Base-by-base conservation (phyloP, 2,329 filamentous ascomycete species). In the Alternaria sp. region DNA sequence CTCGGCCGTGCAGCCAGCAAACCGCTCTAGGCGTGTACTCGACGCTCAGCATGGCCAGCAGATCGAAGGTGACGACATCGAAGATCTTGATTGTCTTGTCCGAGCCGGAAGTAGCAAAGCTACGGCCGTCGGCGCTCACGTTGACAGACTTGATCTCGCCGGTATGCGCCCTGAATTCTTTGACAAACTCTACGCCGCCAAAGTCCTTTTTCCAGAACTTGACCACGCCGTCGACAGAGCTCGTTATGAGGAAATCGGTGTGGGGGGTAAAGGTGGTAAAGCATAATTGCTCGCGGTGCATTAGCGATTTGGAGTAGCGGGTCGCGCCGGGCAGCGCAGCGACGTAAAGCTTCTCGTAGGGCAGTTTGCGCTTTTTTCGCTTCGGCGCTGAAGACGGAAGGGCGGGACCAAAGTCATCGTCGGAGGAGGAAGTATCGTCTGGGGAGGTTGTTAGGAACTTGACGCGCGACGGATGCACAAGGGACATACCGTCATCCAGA, bases 181-280 rank as follows among this genome's bases (percentile, higher is more conserved):
- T 99, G 57, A 98, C 95, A 76, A 99, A 99, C 82, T 99, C 96
- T 62, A 99, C 92, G 1, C 93, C 93, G 32, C 92, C 90, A 2
- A 89, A 90, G 67, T 92, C 88, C 83, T 99, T 99, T 83, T 99
- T 99, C 96, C 96, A 99, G 80, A 99, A 99, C 81, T 99, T 99
- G 71, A 98, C 95, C 1, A 95, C 91, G n/a, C 96, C 96, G 77
- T 99, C 96, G 46, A 92, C 83, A 0, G 96, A 98, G 65, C 92
- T 93, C 1, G 96, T 99, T 66, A 99, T 96, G 40, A 99, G 85
- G 77, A 99, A 99, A 71, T 98, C 96, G 63, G 95, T 97, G 63
- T 91, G 84, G 1, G 94, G 94, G 1, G 96, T 97, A 79, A 97
- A 90, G 12, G 90, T 96, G 67, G 93, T 88, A 74, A 94, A 98